Evolutionary conservation across 345 rosid genomes (phyloP).

Genomic region (Aegle marmelos): DNA sequence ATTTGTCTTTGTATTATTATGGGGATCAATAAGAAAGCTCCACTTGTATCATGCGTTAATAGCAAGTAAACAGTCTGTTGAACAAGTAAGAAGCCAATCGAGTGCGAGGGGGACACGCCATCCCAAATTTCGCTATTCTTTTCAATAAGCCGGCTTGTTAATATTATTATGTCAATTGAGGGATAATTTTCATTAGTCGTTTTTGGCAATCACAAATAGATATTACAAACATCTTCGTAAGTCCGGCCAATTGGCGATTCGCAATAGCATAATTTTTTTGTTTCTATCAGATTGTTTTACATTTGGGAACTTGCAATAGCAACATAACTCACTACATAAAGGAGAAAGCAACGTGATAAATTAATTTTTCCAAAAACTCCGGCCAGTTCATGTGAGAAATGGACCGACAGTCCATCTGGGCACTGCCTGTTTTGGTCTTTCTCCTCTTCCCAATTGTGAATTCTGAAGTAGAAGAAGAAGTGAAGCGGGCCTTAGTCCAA

Average conservation of each 20-base stretch:
- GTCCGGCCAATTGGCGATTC: slow-evolving; percentile 34
- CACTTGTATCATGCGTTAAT: background rate
- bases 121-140: background rate
- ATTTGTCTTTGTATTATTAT: background rate
- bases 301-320: background rate
- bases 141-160: slow-evolving; percentile 30
- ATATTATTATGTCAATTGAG: slow-evolving; percentile 7
- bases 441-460: slow-evolving; percentile 23
- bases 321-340: background rate
- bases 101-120: background rate
- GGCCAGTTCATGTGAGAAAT: slow-evolving; percentile 7
- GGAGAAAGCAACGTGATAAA: background rate
- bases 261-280: slow-evolving; percentile 7
- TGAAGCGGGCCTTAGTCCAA: slow-evolving; percentile 33
- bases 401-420: slow-evolving; percentile 23
- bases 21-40: background rate
- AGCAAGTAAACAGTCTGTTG: background rate
- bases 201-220: slow-evolving; percentile 7
- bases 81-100: background rate
- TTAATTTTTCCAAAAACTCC: background rate
- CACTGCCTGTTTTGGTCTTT: slow-evolving; percentile 29
- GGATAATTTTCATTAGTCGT: slow-evolving; percentile 15
- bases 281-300: slow-evolving; percentile 15
- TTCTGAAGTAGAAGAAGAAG: slow-evolving; percentile 33
- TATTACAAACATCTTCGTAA: slow-evolving; percentile 19